Base-by-base conservation (phyloP, 2,329 filamentous ascomycete species). In the Colletotrichum nymphaeae region DNA sequence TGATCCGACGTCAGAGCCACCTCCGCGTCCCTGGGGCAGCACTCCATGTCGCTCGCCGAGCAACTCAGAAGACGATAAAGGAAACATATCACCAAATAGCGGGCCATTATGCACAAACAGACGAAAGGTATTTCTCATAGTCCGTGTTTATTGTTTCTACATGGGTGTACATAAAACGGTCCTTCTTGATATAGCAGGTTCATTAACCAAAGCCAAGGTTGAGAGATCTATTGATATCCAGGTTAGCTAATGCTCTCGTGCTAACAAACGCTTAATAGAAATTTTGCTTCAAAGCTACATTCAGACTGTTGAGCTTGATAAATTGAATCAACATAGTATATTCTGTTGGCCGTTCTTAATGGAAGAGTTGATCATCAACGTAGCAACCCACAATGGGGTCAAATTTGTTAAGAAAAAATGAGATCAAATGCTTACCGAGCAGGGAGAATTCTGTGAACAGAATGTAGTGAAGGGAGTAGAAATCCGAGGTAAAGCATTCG, bases 301-400 rank as follows among this genome's bases (percentile, higher is more conserved):
- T 75, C 73, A 75, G 73, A 75, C 73, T 75, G 73, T 75, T 75
- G 73, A 75, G 73, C 73, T 75, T 75, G 73, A 73, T 73, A 66
- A 46, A 56, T 59, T 70, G 65, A 55, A 75, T 75, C 73, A 75
- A 75, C 73, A 75, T 71, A 28, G 35, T 64, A 46, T 62, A 19
- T 75, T 75, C 73, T 67, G 73, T 75, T 75, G 73, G 73, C 73
- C 73, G 73, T 75, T 75, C 73, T 74, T 75, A 74, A 74, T 65
- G 67, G 73, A 74, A 75, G 71, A 71, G 53, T 35, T 62, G 53
- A 56, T 75, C 73, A 75, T 75, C 73, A 73, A 49, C 9, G 26
- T 71, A 70, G 69, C 69, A 26, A 63, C 35, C 60, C 35, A 16
- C n/a, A 32, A n/a, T 26, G 19, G 16, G 19, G 14, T 55, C n/a